These are phyloP conservation scores for Penicillium sp. DNA, from an alignment of 2,329 filamentous ascomycete species.

Conservation along the genomic window DNA sequence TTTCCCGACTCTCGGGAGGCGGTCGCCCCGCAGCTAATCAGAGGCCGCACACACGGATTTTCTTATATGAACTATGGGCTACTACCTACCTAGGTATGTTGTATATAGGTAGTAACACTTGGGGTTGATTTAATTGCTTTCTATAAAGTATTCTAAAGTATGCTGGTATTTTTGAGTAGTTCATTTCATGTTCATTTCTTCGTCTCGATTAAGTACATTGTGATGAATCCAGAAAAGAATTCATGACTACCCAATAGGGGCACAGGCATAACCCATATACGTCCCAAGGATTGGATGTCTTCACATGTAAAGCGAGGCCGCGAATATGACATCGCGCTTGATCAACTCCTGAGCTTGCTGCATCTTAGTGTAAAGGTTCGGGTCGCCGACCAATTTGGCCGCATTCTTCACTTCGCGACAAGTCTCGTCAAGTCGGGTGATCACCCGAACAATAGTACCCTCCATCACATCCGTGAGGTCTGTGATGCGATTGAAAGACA, in stretches of 20 bases:
- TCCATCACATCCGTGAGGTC: conserved; percentile 94
- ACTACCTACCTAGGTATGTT: not conserved
- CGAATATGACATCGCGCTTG: conserved; percentile 89
- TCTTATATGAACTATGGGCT: not conserved
- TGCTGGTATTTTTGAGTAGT: not conserved
- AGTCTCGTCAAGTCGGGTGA: conserved; percentile 90
- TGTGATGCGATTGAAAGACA: conserved; percentile 98
- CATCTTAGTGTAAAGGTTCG: conserved; percentile 93
- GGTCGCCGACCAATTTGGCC: conserved; percentile 90
- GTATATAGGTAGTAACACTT: not conserved
- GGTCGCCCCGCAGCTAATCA: conserved; percentile 29
- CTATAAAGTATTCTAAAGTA: not conserved
- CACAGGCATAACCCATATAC: not conserved
- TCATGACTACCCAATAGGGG: conserved; percentile 1
- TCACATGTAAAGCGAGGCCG: conserved; percentile 83
- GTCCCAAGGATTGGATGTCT: not conserved
- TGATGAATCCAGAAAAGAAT: not conserved
- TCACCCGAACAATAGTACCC: conserved; percentile 93
- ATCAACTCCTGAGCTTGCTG: conserved; percentile 96
- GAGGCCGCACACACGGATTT: conserved; percentile 25
- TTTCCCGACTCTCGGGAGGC: conserved; percentile 17
- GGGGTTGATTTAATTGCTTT: not conserved
- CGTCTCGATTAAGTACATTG: not conserved
- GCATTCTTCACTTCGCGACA: conserved; percentile 98
- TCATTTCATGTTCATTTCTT: conserved; percentile 1